A percentile compares a stretch with the other conserved stretches of the same genome.
Conservation (phyloP, 805 yeast genomes). For the Scheffersomyces amazonensis region DNA sequence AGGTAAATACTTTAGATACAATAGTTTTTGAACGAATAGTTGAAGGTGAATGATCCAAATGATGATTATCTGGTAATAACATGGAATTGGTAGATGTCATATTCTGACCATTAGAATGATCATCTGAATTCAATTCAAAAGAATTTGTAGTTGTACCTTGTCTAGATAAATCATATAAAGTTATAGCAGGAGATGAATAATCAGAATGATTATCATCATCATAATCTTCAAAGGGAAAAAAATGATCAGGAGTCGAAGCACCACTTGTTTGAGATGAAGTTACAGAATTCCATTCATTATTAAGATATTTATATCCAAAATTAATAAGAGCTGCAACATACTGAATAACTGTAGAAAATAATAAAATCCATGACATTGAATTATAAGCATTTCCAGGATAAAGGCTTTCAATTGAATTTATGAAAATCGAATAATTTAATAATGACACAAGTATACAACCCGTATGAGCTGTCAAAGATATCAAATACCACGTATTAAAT, state of each 20-base stretch:
- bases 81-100: constrained; percentile 22
- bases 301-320: constrained; percentile 3
- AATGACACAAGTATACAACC: constrained; percentile 47
- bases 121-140: constrained; percentile 20
- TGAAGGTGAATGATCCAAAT: neutral
- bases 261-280: neutral
- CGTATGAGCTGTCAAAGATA: constrained; percentile 51
- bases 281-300: neutral
- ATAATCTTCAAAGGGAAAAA: neutral
- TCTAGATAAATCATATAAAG: constrained; percentile 19
- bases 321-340: constrained; percentile 49
- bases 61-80: constrained; percentile 6
- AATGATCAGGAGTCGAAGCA: no score
- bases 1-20: neutral
- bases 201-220: neutral
- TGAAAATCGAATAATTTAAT: constrained; percentile 54
- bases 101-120: constrained; percentile 3
- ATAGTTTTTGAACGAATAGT: neutral
- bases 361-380: constrained; percentile 59
- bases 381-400: constrained; percentile 78
- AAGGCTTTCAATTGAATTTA: constrained; percentile 55
- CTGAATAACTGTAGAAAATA: constrained; percentile 53
- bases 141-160: constrained; percentile 11
- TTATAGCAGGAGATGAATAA: constrained; percentile 15
- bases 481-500: constrained; percentile 51